Conservation (phyloP, 768 basidiomycete species). For the Russula foetens region DNA sequence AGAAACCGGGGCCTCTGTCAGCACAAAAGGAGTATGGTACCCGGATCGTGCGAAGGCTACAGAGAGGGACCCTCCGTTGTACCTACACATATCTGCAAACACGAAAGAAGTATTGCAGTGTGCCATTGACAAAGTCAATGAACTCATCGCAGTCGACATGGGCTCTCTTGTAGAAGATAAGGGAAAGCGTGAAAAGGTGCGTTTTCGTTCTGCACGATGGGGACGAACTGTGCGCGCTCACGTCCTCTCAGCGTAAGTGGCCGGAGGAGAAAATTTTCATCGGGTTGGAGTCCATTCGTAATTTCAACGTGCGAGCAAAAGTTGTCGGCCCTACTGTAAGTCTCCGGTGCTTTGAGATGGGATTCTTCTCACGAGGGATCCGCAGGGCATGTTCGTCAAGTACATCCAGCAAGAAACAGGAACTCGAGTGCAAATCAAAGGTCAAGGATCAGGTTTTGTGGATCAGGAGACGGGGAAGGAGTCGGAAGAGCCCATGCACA, state of each 20-base stretch:
- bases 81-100: constrained; percentile 84
- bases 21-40: constrained; percentile 94
- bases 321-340: constrained; percentile 89
- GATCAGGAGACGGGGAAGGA: constrained; percentile 87
- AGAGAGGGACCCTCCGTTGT: constrained; percentile 88
- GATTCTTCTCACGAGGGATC: background rate
- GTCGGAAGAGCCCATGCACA: constrained; percentile 84
- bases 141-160: constrained; percentile 64
- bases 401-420: constrained; percentile 96
- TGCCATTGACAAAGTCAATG: constrained; percentile 66
- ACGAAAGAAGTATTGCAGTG: constrained; percentile 55
- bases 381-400: constrained; percentile 92
- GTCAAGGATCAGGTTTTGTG: constrained; percentile 88
- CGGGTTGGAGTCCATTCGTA: constrained; percentile 81
- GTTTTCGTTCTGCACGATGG: background rate
- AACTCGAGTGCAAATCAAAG: constrained; percentile 96
- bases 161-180: constrained; percentile 78
- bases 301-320: constrained; percentile 97
- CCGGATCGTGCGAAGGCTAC: constrained; percentile 88
- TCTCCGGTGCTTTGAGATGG: constrained; percentile 5
- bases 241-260: constrained; percentile 73
- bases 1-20: constrained; percentile 87
- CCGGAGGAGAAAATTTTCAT: constrained; percentile 94
- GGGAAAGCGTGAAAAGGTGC: constrained; percentile 58
- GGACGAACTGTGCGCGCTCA: constrained; percentile 3